Conservation (phyloP, 1,284 basidiomycete species). For the Hypsizygus ulmarius region DNA sequence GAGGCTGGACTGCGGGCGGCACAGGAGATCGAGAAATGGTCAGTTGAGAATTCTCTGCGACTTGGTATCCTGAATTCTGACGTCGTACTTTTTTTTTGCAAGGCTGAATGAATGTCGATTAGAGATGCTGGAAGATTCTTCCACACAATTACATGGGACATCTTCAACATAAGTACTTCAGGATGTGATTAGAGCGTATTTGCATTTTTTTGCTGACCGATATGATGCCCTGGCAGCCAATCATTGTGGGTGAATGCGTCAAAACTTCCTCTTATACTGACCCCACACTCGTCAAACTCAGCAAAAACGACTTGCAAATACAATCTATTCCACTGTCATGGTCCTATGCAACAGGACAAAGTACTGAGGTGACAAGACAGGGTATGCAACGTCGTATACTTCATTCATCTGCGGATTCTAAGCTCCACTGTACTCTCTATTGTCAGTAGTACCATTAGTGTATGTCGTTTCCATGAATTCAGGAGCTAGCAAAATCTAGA, state of each 20-base stretch:
- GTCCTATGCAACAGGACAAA: no score
- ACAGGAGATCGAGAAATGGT: conserved; percentile 54
- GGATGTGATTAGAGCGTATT: no score
- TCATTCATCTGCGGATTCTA: no score
- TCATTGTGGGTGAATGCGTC: no score
- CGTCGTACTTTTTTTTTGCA: conserved; percentile 2
- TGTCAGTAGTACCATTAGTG: no score
- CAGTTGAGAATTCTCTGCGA: conserved; percentile 11
- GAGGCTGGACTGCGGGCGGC: conserved; percentile 63
- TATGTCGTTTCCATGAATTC: neutral
- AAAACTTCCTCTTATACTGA: no score
- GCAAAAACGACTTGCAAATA: no score
- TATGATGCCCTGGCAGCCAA: no score
- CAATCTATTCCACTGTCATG: no score
- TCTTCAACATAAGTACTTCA: conserved; percentile 19
- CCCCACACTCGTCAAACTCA: neutral
- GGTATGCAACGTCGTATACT: neutral
- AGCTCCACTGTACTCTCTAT: no score
- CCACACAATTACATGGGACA: conserved; percentile 35
- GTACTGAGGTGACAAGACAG: no score
- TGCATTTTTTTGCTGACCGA: no score
- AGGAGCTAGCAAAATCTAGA: conserved; percentile 35
- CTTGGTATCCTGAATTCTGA: conserved; percentile 3
- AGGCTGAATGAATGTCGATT: conserved; percentile 60
- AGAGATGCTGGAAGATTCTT: conserved; percentile 59